Evolutionary conservation across 2,329 filamentous ascomycete genomes (phyloP), one percentile per base, ranked within the genome.

Genomic region (Botrytis hyacinthi): DNA sequence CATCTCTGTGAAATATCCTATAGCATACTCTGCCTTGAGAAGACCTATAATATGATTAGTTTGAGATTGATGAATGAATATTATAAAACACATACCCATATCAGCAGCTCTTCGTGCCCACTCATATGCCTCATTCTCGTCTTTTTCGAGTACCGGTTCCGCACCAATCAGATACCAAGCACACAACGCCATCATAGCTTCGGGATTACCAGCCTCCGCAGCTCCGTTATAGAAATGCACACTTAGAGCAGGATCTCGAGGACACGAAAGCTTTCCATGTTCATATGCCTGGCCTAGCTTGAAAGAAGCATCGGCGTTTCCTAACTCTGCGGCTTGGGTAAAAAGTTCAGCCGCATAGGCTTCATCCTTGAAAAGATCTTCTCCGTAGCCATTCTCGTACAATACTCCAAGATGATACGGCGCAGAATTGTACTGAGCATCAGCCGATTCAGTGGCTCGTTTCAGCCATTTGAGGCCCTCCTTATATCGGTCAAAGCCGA

Each of bases 101-200:
- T 96, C 92, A 46, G 95, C 95, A 72, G 96, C 93, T 80, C 91
- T 91, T 79, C 90, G 90, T 26, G 96, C 95, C 96, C 96, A 99
- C 82, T 97, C 95, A 80, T 97, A 98, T 16, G 96, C 96, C 82
- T 99, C 96, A 78, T 92, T 92, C 82, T 98, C 95, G 79, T 99
- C 95, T 83, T 96, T 97, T 75, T 97, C 95, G 35, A 99, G 84
- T 22, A 98, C 90, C 0, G 95, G 94, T 77, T 95, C 92, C 2
- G 96, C 96, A 18, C 96, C 96, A 59, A 98, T 92, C 87, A 98
- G 92, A 82, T 98, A 99, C 96, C 96, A 99, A 18, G 96, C 96
- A 83, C 96, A 99, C 14, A 99, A 86, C 7, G 95, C 95, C 95
- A 99, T 97, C 94, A 98, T 98, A 66, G 94, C 95, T 66, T 90